phyloP scores from a whole-genome alignment of 495 filamentous ascomycete genomes.

The Recurvomyces mirabilis region DNA sequence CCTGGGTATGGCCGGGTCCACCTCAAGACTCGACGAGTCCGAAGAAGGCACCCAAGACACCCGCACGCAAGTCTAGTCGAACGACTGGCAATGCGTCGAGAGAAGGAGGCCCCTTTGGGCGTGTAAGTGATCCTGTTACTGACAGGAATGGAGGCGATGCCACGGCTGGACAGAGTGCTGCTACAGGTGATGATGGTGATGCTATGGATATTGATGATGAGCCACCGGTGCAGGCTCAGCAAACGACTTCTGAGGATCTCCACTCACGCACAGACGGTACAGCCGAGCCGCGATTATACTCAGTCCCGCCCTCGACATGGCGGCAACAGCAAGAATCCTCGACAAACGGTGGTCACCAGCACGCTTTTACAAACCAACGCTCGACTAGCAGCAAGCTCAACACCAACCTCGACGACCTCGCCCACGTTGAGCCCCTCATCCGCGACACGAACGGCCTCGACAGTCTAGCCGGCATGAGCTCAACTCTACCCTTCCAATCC shows the following conservation, averaged over 20 bases:
- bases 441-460: conserved; percentile 41
- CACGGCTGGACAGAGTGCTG: background rate
- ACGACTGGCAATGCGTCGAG: conserved; percentile 1
- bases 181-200: conserved; percentile 22
- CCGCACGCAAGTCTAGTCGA: conserved; percentile 14
- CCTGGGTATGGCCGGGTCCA: conserved; percentile 34
- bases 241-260: background rate
- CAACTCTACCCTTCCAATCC: conserved; percentile 64
- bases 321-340: conserved; percentile 8
- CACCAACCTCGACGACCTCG: conserved; percentile 53
- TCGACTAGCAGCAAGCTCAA: conserved; percentile 32
- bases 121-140: conserved; percentile 1
- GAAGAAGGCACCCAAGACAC: conserved; percentile 11
- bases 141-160: conserved; percentile 10
- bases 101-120: background rate
- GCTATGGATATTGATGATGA: conserved; percentile 33
- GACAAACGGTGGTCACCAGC: conserved; percentile 9
- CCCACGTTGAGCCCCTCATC: conserved; percentile 55
- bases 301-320: conserved; percentile 19
- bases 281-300: conserved; percentile 18
- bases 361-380: conserved; percentile 9
- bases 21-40: conserved; percentile 12
- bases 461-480: conserved; percentile 53
- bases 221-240: conserved; percentile 5
- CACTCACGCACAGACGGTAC: background rate